Evolutionary conservation across 192 early-diverging fungal species (phyloP).

Genomic region (Diversispora eburnea): DNA sequence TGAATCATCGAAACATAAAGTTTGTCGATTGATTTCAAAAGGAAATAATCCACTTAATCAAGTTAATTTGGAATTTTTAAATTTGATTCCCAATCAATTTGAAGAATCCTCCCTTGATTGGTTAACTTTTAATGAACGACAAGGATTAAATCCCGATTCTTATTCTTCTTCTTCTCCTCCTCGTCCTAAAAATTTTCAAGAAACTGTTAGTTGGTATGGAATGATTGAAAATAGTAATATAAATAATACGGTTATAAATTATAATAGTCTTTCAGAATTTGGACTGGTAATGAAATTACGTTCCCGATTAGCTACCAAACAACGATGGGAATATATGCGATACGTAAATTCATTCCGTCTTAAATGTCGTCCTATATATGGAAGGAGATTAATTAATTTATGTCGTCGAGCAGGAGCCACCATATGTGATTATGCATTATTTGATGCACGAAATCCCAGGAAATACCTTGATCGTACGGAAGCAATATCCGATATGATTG

Average conservation of each 20-base stretch:
- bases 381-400: slow-evolving; percentile 38
- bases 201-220: neutral
- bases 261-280: slow-evolving; percentile 44
- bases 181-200: too few species aligned
- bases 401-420: slow-evolving; percentile 28
- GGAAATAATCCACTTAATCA: slow-evolving; percentile 35
- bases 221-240: slow-evolving; percentile 14
- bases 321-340: slow-evolving; percentile 43
- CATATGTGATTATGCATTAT: slow-evolving; percentile 6
- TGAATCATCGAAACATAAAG: slow-evolving; percentile 36
- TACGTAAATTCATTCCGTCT: slow-evolving; percentile 47
- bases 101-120: too few species aligned
- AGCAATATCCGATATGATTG: slow-evolving; percentile 34
- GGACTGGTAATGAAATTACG: slow-evolving; percentile 36
- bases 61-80: slow-evolving; percentile 41
- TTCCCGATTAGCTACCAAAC: slow-evolving; percentile 14
- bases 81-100: neutral
- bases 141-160: too few species aligned
- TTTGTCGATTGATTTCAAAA: slow-evolving; percentile 36
- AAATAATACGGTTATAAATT: neutral
- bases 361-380: slow-evolving; percentile 39
- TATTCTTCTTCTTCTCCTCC: too few species aligned
- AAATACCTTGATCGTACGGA: slow-evolving; percentile 36
- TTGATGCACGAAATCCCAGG: slow-evolving; percentile 35
- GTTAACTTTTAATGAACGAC: too few species aligned